phyloP scores from a whole-genome alignment of 1,284 basidiomycete species.

The Cryptococcus sp. region DNA sequence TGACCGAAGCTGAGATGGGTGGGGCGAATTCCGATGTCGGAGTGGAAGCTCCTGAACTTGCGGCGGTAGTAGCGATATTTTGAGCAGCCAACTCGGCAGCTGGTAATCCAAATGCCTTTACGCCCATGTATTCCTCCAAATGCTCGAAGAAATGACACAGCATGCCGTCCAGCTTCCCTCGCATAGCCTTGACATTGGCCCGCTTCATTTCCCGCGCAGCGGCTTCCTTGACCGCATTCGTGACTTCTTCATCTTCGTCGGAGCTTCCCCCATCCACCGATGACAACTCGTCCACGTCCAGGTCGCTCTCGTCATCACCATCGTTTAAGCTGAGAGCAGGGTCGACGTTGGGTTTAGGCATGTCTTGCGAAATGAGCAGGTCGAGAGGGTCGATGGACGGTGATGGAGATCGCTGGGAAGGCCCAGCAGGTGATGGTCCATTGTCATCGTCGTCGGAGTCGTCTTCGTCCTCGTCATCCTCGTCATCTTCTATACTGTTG shows the following conservation, averaged over 20 bases:
- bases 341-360: conserved; percentile 31
- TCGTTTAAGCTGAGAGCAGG: conserved; percentile 58
- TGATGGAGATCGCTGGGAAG: conserved; percentile 12
- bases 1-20: conserved; percentile 19
- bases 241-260: conserved; percentile 60
- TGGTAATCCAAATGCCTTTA: conserved; percentile 15
- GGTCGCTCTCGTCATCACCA: conserved; percentile 60
- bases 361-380: conserved; percentile 66
- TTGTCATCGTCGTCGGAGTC: conserved; percentile 53
- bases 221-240: conserved; percentile 50
- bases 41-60: conserved; percentile 35
- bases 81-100: conserved; percentile 42
- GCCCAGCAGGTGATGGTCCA: conserved; percentile 6
- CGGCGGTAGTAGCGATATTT: conserved; percentile 19
- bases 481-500: conserved; percentile 89
- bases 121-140: conserved; percentile 53
- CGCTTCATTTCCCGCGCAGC: conserved; percentile 61
- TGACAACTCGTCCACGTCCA: conserved; percentile 52
- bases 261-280: conserved; percentile 57
- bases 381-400: conserved; percentile 76
- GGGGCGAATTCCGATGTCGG: conserved; percentile 31
- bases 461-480: conserved; percentile 65
- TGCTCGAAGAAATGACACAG: conserved; percentile 82
- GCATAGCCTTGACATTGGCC: conserved; percentile 76
- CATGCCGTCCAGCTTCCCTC: conserved; percentile 86